Evolutionary conservation across 1,139 yeast genomes (phyloP).

Genomic region (Fermentozyma sake): DNA sequence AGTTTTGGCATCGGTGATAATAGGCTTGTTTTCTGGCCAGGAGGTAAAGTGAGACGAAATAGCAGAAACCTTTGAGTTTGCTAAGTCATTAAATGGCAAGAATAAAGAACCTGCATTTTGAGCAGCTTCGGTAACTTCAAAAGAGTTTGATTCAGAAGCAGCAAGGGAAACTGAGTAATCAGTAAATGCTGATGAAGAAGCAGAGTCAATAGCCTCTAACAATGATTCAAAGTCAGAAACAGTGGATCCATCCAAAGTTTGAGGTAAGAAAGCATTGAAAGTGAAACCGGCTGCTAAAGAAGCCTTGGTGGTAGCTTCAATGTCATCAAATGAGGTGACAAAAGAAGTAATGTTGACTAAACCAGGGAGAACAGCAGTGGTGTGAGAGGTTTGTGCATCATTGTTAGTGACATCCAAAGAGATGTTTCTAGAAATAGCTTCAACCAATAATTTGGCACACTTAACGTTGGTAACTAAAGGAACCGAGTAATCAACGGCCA

Average conservation of each 20-base stretch:
- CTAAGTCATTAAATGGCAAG: slow-evolving; percentile 75
- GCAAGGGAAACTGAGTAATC: slow-evolving; percentile 83
- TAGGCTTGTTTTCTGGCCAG: slow-evolving; percentile 85
- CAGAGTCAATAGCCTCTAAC: slow-evolving; percentile 56
- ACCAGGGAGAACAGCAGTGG: slow-evolving; percentile 81
- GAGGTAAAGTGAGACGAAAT: slow-evolving; percentile 74
- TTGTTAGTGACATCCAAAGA: slow-evolving; percentile 65
- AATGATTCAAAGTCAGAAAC: slow-evolving; percentile 64
- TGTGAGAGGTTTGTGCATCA: slow-evolving; percentile 91
- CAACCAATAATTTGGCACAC: slow-evolving; percentile 92
- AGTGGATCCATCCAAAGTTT: slow-evolving; percentile 57
- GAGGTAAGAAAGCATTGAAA: slow-evolving; percentile 76
- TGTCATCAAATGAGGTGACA: slow-evolving; percentile 63
- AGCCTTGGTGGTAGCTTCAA: slow-evolving; percentile 64
- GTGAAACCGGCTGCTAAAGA: slow-evolving; percentile 88
- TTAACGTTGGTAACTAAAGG: slow-evolving; percentile 97
- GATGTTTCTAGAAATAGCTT: slow-evolving; percentile 77
- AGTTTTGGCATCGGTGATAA: slow-evolving; percentile 87
- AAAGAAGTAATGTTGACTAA: slow-evolving; percentile 77
- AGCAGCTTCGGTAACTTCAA: slow-evolving; percentile 59
- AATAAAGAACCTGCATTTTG: slow-evolving; percentile 72
- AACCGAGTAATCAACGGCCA: slow-evolving; percentile 98
- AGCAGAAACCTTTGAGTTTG: slow-evolving; percentile 64
- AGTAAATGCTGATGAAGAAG: slow-evolving; percentile 62
- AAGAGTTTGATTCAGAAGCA: slow-evolving; percentile 68